Evolutionary conservation across 805 yeast species (phyloP).

Genomic region (Candida parachauliodes): DNA sequence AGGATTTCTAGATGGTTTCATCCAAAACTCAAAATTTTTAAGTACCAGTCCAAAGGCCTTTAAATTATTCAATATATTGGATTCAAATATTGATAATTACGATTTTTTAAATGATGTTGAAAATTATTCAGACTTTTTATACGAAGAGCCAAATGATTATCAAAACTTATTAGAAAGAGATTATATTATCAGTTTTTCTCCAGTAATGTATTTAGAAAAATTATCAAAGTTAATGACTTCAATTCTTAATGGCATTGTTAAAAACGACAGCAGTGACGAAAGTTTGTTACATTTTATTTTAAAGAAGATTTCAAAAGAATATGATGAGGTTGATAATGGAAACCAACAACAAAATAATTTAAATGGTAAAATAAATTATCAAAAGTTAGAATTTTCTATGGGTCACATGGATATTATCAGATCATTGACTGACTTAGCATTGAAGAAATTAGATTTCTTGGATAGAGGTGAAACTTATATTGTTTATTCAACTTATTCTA

Average conservation of each 20-base stretch:
- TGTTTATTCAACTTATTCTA: conserved; percentile 46
- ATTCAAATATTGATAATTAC: conserved; percentile 33
- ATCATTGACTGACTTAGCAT: conserved; percentile 29
- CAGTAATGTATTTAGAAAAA: conserved; percentile 31
- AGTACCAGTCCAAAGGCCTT: conserved; percentile 19
- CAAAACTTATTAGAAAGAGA: conserved; percentile 21
- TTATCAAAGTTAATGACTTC: conserved; percentile 34
- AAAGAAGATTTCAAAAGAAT: conserved; percentile 19
- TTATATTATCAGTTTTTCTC: conserved; percentile 28
- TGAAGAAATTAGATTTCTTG: conserved; percentile 41
- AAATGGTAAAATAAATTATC: conserved; percentile 5
- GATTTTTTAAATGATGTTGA: conserved; percentile 38
- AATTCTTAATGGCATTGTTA: conserved; percentile 27
- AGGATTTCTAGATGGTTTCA: conserved; percentile 33
- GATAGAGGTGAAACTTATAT: conserved; percentile 58
- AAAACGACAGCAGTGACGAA: conserved; percentile 14
- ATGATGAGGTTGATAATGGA: conserved; percentile 13
- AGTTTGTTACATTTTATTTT: conserved; percentile 29
- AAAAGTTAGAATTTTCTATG: conserved; percentile 18
- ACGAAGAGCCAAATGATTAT: conserved; percentile 14
- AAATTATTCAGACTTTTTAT: conserved; percentile 20
- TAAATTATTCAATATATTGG: conserved; percentile 30
- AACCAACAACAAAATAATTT: conserved; percentile 14
- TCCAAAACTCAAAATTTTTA: conserved; percentile 24
- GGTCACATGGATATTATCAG: conserved; percentile 24